phyloP scores from a whole-genome alignment of 345 rosid species.

The Gossypium mustelinum region DNA sequence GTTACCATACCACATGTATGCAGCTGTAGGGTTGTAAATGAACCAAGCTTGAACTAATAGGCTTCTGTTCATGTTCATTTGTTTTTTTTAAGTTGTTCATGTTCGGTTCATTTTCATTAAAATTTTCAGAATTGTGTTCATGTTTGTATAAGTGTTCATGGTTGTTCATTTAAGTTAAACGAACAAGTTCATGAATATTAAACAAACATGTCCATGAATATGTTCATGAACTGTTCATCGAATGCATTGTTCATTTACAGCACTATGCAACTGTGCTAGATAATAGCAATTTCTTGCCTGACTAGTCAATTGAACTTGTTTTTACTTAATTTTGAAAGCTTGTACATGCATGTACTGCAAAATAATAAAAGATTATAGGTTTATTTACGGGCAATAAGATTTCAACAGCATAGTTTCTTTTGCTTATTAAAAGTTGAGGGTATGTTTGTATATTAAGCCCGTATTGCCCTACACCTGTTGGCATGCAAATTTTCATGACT shows the following conservation, averaged over 20 bases:
- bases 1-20: not conserved
- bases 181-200: too few relatives aligned
- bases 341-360: not conserved
- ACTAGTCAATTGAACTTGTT: not conserved
- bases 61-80: too few relatives aligned
- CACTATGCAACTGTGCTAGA: not conserved
- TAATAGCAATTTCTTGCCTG: not conserved
- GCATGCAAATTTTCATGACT: slow-evolving; percentile 2
- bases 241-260: not conserved
- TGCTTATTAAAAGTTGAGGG: not conserved
- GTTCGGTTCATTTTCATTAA: too few relatives aligned
- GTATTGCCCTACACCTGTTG: too few relatives aligned
- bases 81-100: too few relatives aligned
- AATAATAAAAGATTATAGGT: not conserved
- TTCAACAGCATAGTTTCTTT: not conserved
- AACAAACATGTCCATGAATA: too few relatives aligned
- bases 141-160: too few relatives aligned
- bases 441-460: not conserved
- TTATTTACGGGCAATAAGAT: not conserved
- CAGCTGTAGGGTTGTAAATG: not conserved
- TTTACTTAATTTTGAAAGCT: not conserved
- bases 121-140: too few relatives aligned
- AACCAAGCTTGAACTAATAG: too few relatives aligned
- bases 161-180: too few relatives aligned
- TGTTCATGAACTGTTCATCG: too few relatives aligned